A percentile compares a stretch with the other conserved stretches of the same genome.
These are phyloP conservation scores for Sugiyamaella paludigena DNA, from an alignment of 1,139 yeast species.

Conservation along the genomic window DNA sequence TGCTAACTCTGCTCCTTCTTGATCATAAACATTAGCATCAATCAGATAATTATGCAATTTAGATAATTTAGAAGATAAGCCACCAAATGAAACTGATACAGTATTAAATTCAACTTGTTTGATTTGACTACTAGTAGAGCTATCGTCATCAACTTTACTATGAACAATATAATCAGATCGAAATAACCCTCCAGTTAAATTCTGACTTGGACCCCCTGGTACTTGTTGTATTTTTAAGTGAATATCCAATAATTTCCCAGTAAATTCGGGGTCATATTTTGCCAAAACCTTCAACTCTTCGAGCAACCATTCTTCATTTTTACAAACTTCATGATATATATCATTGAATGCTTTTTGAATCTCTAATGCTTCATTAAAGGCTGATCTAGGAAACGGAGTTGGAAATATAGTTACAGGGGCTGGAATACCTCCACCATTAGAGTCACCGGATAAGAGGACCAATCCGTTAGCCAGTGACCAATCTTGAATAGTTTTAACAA, in stretches of 20 bases:
- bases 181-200: conserved; percentile 75
- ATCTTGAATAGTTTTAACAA: conserved; percentile 48
- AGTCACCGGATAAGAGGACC: conserved; percentile 64
- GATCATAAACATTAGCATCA: conserved; percentile 33
- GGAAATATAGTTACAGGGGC: conserved; percentile 93
- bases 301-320: conserved; percentile 61
- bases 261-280: conserved; percentile 67
- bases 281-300: conserved; percentile 49
- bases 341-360: conserved; percentile 73
- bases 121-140: conserved; percentile 40
- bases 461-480: conserved; percentile 81
- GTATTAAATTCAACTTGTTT: conserved; percentile 97
- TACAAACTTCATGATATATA: conserved; percentile 50
- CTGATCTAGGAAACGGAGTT: conserved; percentile 72
- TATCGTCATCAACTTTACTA: conserved; percentile 22
- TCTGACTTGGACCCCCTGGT: conserved; percentile 53
- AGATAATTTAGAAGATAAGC: conserved; percentile 77
- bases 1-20: conserved; percentile 8
- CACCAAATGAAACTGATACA: conserved; percentile 93
- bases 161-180: conserved; percentile 89
- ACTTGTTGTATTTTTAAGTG: conserved; percentile 24
- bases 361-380: conserved; percentile 62
- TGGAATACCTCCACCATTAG: conserved; percentile 47
- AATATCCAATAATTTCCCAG: conserved; percentile 65
- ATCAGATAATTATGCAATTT: conserved; percentile 58